Evolutionary conservation across 495 filamentous ascomycete species (phyloP), one percentile per base, ranked within the genome.

Genomic region (Penicillium goetzii): DNA sequence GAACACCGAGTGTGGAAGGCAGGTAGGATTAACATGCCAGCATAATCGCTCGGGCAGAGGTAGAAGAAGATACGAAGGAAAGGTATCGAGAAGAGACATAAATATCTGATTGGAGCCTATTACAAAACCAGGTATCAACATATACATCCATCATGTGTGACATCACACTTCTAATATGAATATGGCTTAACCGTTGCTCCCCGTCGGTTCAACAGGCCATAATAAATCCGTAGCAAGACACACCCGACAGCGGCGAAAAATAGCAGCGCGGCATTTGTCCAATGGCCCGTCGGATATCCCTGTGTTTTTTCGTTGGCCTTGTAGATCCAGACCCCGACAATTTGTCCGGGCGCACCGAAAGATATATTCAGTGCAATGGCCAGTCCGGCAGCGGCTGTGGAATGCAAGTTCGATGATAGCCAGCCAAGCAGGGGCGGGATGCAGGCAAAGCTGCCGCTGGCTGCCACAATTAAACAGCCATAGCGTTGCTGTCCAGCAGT

Each of bases 241-340:
- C 75, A 80, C 21, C 77, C 76, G 0, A 55, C 60, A 23, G 68
- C 53, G 9, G 78, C 76, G 33, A 77, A 73, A 4, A 82, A 58
- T 28, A 83, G 73, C 65, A 83, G 66, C n/a, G 74, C 80, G 0
- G 81, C 80, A 70, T 83, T 83, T 14, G 79, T 80, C 76, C 80
- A 84, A 57, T 85, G 87, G 0, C 88, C 89, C 0, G 88, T 92
- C 2, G 88, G 88, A 74, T 87, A 92, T 0, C 89, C 89, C 4
- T 50, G 69, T 34, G 73, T 71, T 11, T 76, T 81, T 68, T 92
- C 88, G 47, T 87, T 73, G 0, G 80, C 75, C 65, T 87, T 88
- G 72, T 90, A 92, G 43, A 90, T 89, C 84, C 87, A 92, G 8
- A 90, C 88, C 0, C 88, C 88, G 0, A 85, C 85, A 33, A 90